These are phyloP conservation scores for Saussurea involucrata DNA, from an alignment of 129 eudicot genomes.

Conservation along the genomic window DNA sequence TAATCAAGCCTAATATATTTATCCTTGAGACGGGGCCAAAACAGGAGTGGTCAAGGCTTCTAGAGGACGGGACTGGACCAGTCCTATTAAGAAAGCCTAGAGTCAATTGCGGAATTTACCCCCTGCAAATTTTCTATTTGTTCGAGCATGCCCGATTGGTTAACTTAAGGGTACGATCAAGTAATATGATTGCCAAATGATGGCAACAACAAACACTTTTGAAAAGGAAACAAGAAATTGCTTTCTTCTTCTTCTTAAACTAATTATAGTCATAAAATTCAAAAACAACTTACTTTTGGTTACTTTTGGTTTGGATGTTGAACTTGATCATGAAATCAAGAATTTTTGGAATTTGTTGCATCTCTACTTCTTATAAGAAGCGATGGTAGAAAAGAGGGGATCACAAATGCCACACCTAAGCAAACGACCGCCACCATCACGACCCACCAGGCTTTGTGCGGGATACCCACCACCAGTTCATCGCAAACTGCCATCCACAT, in stretches of 20 bases:
- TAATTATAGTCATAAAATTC: not conserved
- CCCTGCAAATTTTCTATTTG: too few species aligned
- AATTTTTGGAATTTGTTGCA: conserved; percentile 42
- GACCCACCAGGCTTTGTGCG: conserved; percentile 83
- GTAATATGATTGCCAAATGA: not conserved
- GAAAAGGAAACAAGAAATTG: not conserved
- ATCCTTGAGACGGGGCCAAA: too few species aligned
- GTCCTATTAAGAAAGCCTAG: too few species aligned
- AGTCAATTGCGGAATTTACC: too few species aligned
- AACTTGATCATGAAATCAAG: conserved; percentile 27
- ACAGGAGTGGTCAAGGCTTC: too few species aligned
- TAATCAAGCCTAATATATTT: too few species aligned
- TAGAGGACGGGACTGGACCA: too few species aligned
- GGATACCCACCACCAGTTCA: conserved; percentile 78
- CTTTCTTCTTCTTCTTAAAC: not conserved
- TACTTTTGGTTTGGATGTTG: not conserved
- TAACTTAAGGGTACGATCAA: too few species aligned
- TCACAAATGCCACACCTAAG: conserved; percentile 56
- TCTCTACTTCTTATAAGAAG: conserved; percentile 38
- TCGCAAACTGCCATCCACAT: conserved; percentile 73
- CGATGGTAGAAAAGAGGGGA: conserved; percentile 68
- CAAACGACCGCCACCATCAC: conserved; percentile 57
- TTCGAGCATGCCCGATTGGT: too few species aligned
- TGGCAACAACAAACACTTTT: not conserved
- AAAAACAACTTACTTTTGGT: not conserved